These are phyloP conservation scores for Petrea volubilis DNA, from an alignment of 257 asterid species.

Conservation along the genomic window DNA sequence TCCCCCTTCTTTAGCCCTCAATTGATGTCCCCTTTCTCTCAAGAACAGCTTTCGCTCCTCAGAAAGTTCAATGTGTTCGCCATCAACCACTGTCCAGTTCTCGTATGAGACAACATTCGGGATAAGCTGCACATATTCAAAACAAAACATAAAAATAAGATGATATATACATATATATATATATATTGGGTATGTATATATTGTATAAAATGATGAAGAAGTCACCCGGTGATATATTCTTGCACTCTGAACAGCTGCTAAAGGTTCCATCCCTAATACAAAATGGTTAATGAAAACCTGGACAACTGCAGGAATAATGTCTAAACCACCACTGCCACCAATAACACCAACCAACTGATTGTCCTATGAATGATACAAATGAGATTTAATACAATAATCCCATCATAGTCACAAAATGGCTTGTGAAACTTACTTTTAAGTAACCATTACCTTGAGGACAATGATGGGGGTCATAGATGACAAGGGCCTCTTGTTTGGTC, in stretches of 20 bases:
- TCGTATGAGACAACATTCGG: constrained; percentile 68
- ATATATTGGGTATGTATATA: too few species aligned
- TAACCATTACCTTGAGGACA: constrained; percentile 62
- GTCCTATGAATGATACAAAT: constrained; percentile 36
- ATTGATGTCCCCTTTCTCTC: constrained; percentile 56
- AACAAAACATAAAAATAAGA: not conserved
- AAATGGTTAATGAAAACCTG: constrained; percentile 81
- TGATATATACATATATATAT: too few species aligned
- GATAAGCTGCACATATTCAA: constrained; percentile 47
- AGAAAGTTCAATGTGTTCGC: constrained; percentile 68
- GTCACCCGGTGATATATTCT: constrained; percentile 74
- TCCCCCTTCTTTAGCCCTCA: constrained; percentile 50
- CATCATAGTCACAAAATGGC: not conserved
- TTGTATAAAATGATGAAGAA: too few species aligned
- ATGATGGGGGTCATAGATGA: constrained; percentile 78
- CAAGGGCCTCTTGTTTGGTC: constrained; percentile 70
- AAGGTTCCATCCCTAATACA: constrained; percentile 65
- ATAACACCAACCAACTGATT: constrained; percentile 70
- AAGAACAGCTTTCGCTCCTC: constrained; percentile 48
- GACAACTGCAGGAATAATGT: constrained; percentile 62
- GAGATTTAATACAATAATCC: not conserved
- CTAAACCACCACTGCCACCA: constrained; percentile 75
- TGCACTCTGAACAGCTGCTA: constrained; percentile 61
- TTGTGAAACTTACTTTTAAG: too few species aligned
- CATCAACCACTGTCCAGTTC: constrained; percentile 69